phyloP scores from a whole-genome alignment of 768 basidiomycete genomes.

The Gautieria morchelliformis region DNA sequence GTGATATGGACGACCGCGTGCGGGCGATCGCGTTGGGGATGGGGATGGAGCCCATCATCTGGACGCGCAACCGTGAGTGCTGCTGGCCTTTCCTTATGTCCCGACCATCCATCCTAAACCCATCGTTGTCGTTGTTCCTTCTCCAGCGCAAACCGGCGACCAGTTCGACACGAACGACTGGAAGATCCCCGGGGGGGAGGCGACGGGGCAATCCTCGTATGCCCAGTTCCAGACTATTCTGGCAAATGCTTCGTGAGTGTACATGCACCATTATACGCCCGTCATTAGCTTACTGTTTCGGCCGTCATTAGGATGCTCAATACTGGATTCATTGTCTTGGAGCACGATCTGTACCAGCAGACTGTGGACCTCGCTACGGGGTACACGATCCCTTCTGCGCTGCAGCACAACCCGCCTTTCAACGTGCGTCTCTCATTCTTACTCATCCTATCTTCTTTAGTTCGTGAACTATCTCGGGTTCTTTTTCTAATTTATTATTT shows the following conservation, averaged over 20 bases:
- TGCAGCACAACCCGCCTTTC: slow-evolving; percentile 14
- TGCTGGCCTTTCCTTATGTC: slow-evolving; percentile 11
- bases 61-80: slow-evolving; percentile 57
- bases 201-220: slow-evolving; percentile 55
- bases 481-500: no score
- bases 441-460: slow-evolving; percentile 26
- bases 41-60: slow-evolving; percentile 87
- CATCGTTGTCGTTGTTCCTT: neutral
- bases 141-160: slow-evolving; percentile 14
- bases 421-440: slow-evolving; percentile 17
- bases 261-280: slow-evolving; percentile 27
- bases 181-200: slow-evolving; percentile 73
- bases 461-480: neutral
- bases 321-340: slow-evolving; percentile 73
- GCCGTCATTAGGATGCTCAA: slow-evolving; percentile 13
- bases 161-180: slow-evolving; percentile 81
- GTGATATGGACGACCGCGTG: slow-evolving; percentile 89
- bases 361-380: slow-evolving; percentile 38
- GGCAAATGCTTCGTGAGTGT: slow-evolving; percentile 47
- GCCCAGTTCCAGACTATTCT: slow-evolving; percentile 69
- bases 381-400: slow-evolving; percentile 33
- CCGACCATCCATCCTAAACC: neutral
- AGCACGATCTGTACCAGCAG: slow-evolving; percentile 70
- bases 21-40: slow-evolving; percentile 84
- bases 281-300: neutral